phyloP scores from a whole-genome alignment of 495 filamentous ascomycete genomes.

The Mycothermus thermophilus region DNA sequence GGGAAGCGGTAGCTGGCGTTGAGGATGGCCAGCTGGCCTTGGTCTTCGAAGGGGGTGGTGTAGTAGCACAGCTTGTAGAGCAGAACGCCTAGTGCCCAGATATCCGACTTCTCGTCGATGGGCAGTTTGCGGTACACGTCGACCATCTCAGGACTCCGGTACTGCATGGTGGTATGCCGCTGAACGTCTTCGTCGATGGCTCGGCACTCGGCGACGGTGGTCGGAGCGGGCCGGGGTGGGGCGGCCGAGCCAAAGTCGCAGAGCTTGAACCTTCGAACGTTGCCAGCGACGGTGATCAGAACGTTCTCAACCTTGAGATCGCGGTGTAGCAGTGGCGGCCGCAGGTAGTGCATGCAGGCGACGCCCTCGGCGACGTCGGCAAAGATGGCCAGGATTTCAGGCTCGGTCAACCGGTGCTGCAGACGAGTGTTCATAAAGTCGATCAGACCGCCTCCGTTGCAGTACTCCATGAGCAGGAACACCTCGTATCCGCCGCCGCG shows the following conservation, averaged over 20 bases:
- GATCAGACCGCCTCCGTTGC: conserved; percentile 75
- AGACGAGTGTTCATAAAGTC: conserved; percentile 99
- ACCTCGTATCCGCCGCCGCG: conserved; percentile 92
- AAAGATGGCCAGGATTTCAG: conserved; percentile 94
- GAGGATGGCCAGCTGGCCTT: conserved; percentile 94
- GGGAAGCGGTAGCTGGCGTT: conserved; percentile 94
- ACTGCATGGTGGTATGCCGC: conserved; percentile 92
- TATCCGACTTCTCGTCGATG: conserved; percentile 98
- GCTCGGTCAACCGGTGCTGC: conserved; percentile 92
- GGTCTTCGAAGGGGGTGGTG: conserved; percentile 95
- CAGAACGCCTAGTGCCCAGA: conserved; percentile 92
- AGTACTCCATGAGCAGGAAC: conserved; percentile 95
- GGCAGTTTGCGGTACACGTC: conserved; percentile 93
- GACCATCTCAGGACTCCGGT: conserved; percentile 96
- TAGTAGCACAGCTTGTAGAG: conserved; percentile 99
- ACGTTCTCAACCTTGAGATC: conserved; percentile 98
- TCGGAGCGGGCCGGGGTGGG: conserved; percentile 68
- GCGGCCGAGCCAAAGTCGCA: conserved; percentile 97
- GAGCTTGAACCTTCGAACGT: conserved; percentile 65
- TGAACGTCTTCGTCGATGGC: conserved; percentile 94
- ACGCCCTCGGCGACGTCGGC: conserved; percentile 90
- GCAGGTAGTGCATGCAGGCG: conserved; percentile 97
- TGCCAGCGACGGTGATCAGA: conserved; percentile 57
- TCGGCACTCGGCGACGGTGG: conserved; percentile 70
- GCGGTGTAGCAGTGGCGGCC: conserved; percentile 81